These are phyloP conservation scores for Tetracladium marchalianum DNA, from an alignment of 495 filamentous ascomycete species.

Conservation along the genomic window DNA sequence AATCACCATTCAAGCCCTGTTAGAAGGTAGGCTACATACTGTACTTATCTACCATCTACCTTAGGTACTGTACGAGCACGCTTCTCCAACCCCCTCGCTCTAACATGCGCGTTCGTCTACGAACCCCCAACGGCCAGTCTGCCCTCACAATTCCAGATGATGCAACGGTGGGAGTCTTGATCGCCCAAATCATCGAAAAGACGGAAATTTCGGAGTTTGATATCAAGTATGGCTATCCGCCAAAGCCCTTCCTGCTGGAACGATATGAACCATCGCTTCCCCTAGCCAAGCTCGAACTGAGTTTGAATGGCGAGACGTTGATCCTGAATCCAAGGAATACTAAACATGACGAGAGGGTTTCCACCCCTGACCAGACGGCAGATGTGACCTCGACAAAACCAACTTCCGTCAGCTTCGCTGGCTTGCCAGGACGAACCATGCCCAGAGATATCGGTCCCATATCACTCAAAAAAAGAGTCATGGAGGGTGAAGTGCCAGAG, in stretches of 20 bases:
- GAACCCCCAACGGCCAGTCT: conserved; percentile 51
- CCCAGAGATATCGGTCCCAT: conserved; percentile 8
- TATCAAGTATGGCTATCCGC: conserved; percentile 82
- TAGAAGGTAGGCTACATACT: no score
- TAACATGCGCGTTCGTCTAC: conserved; percentile 51
- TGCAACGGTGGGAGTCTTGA: conserved; percentile 56
- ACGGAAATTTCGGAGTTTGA: conserved; percentile 49
- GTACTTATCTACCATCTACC: no score
- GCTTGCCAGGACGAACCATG: not conserved
- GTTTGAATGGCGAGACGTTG: conserved; percentile 62
- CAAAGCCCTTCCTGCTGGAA: conserved; percentile 55
- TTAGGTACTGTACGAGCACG: no score
- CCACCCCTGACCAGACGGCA: no score
- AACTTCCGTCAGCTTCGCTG: not conserved
- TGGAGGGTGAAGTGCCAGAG: conserved; percentile 54
- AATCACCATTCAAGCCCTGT: no score
- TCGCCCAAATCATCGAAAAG: conserved; percentile 40
- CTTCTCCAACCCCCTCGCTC: not conserved
- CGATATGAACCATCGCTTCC: conserved; percentile 24
- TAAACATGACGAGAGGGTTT: no score
- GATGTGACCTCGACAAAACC: not conserved
- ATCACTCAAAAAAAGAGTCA: conserved; percentile 14
- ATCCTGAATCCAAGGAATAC: conserved; percentile 14
- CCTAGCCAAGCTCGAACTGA: conserved; percentile 48
- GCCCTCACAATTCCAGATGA: conserved; percentile 54